These are phyloP conservation scores for Colletotrichum spinosum DNA, from an alignment of 2,329 filamentous ascomycete genomes.

Conservation along the genomic window DNA sequence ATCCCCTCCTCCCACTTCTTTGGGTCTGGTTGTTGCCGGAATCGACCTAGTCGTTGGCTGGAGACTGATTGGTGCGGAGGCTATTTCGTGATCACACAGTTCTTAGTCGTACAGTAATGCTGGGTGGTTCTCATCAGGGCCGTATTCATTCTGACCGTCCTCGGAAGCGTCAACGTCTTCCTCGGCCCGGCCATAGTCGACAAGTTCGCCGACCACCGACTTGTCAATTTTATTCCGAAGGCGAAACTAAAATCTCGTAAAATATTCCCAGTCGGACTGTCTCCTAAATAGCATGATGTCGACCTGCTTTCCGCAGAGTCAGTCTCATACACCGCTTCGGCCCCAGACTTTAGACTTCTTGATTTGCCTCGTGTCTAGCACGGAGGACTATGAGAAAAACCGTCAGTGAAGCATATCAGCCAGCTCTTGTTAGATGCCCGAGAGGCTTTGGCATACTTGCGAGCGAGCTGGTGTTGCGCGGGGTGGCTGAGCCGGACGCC, in stretches of 20 bases:
- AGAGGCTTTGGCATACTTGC: constrained; percentile 39
- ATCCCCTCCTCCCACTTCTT: constrained; percentile 31
- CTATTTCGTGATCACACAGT: constrained; percentile 26
- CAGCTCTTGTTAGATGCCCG: no score
- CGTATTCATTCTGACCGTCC: constrained; percentile 41
- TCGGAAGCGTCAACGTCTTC: constrained; percentile 46
- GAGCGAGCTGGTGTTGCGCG: constrained; percentile 14
- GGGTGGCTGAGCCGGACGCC: constrained; percentile 9
- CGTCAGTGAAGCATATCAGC: no score
- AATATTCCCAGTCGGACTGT: no score
- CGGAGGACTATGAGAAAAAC: no score
- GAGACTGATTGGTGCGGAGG: constrained; percentile 25
- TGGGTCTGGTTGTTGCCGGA: constrained; percentile 25
- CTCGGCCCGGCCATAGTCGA: constrained; percentile 48
- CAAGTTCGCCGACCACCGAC: constrained; percentile 46
- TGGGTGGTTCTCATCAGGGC: constrained; percentile 35
- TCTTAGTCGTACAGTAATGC: constrained; percentile 37
- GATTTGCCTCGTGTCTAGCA: constrained; percentile 31
- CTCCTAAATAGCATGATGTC: no score
- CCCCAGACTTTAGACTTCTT: no score
- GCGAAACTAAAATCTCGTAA: no score
- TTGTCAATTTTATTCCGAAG: no score
- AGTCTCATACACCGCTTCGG: no score
- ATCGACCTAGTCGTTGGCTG: constrained; percentile 42
- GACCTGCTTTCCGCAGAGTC: no score